These are phyloP conservation scores for Rhodotorula sp. DNA, from an alignment of 1,284 basidiomycete genomes.

Conservation along the genomic window DNA sequence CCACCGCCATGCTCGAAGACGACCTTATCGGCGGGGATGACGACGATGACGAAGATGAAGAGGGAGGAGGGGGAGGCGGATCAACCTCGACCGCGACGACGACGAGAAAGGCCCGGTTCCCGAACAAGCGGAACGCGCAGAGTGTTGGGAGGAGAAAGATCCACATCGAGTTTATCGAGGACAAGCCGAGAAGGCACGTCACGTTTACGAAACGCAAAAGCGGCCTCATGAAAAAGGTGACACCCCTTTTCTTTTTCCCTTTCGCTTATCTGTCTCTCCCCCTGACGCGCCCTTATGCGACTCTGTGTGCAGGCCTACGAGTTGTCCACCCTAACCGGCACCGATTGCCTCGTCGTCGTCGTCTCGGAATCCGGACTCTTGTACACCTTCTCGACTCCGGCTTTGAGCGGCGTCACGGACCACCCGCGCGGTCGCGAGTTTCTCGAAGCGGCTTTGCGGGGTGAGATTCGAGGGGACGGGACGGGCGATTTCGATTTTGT, in stretches of 20 bases:
- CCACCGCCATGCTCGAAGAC: too few relatives aligned
- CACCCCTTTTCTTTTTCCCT: conserved; percentile 42
- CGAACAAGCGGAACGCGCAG: conserved; percentile 37
- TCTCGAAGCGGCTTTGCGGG: conserved; percentile 22
- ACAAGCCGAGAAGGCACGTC: conserved; percentile 69
- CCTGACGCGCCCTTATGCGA: neutral
- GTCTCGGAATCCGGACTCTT: conserved; percentile 97
- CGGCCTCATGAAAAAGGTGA: conserved; percentile 98
- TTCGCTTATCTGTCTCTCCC: neutral
- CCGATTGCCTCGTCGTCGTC: conserved; percentile 92
- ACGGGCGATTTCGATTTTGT: neutral
- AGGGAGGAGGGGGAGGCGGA: neutral
- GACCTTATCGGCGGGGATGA: neutral
- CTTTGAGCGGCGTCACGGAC: conserved; percentile 28
- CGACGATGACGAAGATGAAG: conserved; percentile 15
- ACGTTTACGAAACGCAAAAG: conserved; percentile 99
- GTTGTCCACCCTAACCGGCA: conserved; percentile 93
- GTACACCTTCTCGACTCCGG: conserved; percentile 38
- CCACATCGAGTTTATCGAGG: conserved; percentile 90
- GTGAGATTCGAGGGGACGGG: conserved; percentile 18
- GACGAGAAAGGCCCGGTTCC: conserved; percentile 17
- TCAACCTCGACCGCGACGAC: neutral
- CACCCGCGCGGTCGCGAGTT: conserved; percentile 24
- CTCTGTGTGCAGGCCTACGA: conserved; percentile 76
- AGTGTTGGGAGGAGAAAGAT: conserved; percentile 82